A percentile compares a stretch with the other conserved stretches of the same genome.
Evolutionary conservation across 306 rosid genomes (phyloP).

Genomic region (Vicia sativa): DNA sequence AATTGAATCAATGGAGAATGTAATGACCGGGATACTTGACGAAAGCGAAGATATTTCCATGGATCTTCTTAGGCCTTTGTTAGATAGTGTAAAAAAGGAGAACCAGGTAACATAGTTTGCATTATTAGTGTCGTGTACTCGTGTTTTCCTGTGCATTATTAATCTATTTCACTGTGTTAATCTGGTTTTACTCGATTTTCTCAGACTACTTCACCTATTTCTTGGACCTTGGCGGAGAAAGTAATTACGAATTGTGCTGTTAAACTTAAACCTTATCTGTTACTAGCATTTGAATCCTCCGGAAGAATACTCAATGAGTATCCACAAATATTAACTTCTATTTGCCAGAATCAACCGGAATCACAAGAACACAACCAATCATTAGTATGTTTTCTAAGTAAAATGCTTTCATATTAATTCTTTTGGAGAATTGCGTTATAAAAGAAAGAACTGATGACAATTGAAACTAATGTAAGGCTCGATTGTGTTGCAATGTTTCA

Average conservation of each 20-base stretch:
- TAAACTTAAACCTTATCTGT: constrained; percentile 58
- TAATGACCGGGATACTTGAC: constrained; percentile 62
- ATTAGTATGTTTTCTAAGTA: neutral
- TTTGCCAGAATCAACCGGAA: constrained; percentile 53
- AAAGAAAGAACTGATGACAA: neutral
- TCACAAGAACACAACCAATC: constrained; percentile 14
- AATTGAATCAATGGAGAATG: constrained; percentile 57
- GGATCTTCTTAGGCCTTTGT: constrained; percentile 59
- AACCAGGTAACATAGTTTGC: constrained; percentile 51
- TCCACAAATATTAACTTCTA: constrained; percentile 48
- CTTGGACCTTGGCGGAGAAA: constrained; percentile 68
- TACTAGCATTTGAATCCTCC: constrained; percentile 52
- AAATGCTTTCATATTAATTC: neutral
- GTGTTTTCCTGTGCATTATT: constrained; percentile 2
- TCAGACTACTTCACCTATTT: constrained; percentile 58
- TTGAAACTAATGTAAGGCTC: neutral
- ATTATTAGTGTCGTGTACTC: constrained; percentile 7
- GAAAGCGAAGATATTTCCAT: constrained; percentile 73
- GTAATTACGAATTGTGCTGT: constrained; percentile 65
- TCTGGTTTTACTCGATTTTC: constrained; percentile 39
- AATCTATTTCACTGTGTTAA: constrained; percentile 7
- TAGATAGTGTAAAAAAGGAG: constrained; percentile 62
- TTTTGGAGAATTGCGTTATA: neutral
- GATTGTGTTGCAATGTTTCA: constrained; percentile 43
- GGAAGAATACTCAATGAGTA: constrained; percentile 55